Evolutionary conservation across 495 filamentous ascomycete species (phyloP).

Genomic region (Beverwykella pulmonaria): DNA sequence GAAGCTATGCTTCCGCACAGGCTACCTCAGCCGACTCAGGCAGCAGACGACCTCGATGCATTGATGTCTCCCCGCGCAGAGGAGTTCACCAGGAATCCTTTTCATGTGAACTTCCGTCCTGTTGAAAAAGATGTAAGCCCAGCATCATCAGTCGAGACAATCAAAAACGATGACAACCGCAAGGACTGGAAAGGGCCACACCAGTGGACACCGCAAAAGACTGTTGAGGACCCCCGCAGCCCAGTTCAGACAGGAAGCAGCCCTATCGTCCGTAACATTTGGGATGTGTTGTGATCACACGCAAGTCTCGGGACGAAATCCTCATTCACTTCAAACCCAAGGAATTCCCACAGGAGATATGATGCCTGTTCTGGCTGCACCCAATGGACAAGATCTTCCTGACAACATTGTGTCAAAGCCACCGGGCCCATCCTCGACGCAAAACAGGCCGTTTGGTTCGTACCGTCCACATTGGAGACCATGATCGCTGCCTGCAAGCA

Average conservation of each 20-base stretch:
- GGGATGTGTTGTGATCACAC: constrained; percentile 49
- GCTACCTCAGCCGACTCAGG: constrained; percentile 16
- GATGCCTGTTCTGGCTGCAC: not conserved
- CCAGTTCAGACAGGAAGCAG: constrained; percentile 65
- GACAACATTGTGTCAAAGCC: not conserved
- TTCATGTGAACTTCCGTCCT: constrained; percentile 38
- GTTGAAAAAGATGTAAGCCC: constrained; percentile 22
- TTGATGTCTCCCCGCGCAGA: constrained; percentile 49
- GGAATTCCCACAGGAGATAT: not conserved
- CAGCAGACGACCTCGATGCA: constrained; percentile 38
- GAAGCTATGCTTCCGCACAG: constrained; percentile 40
- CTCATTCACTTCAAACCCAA: not conserved
- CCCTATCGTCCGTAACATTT: constrained; percentile 68
- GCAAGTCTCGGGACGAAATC: not conserved
- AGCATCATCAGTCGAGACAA: constrained; percentile 35
- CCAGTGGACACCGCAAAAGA: constrained; percentile 40
- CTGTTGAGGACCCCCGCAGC: constrained; percentile 62
- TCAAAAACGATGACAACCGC: constrained; percentile 28
- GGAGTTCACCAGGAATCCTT: constrained; percentile 51
- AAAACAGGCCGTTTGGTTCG: not conserved
- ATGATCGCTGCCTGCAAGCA: not conserved
- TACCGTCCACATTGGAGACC: not conserved
- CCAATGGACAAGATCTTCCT: not conserved
- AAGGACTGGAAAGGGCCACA: constrained; percentile 22
- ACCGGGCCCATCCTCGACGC: not conserved